Base-by-base conservation (phyloP, 495 filamentous ascomycete genomes). In the Eremomyces bilateralis region DNA sequence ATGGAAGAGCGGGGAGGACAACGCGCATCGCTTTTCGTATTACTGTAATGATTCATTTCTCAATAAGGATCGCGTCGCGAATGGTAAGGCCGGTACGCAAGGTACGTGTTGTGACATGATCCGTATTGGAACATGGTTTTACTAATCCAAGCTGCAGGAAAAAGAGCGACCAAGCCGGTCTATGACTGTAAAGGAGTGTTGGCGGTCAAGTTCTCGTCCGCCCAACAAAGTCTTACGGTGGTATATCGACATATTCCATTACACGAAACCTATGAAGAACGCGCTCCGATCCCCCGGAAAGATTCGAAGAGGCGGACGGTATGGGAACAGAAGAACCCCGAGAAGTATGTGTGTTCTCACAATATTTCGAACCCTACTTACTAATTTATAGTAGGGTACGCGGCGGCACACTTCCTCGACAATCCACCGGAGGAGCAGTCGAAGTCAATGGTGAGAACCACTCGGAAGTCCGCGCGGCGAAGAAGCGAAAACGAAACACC, bases 31-130 rank as follows among this genome's bases (percentile, higher is more conserved):
- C 5, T 50, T 47, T 37, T 50, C 47, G 17, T 50, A 50, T 29
- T 50, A 47, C 31, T 50, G 47, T 33, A 50, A 50, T 28, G 47
- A 50, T 41, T 47, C 44, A n/a, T 22, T 50, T 20, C 33, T 50
- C 29, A 50, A 50, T 28, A 50, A 50, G 27, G 47, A 47, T 25
- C 44, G 47, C 20, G 44, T 40, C 11, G 44, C 44, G 4, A 50
- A 50, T 27, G 44, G 44, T 1, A 50, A 50, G 22, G 41, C 37
- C 10, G 31, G 34, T 3, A 46, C 42, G 21, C 29, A 39, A 10
- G 45, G 45, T 37, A 31, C 5, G 21, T 37, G 2, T 10, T 29
- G 4, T 15, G 15, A 3, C 28, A 15, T 13, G 18, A 37, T 2
- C 15, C 33, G 2, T 35, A 8, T 3, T 12, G 10, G 18, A 37